Base-by-base conservation (phyloP, 306 rosid genomes). In the Dalbergia oliveri region DNA sequence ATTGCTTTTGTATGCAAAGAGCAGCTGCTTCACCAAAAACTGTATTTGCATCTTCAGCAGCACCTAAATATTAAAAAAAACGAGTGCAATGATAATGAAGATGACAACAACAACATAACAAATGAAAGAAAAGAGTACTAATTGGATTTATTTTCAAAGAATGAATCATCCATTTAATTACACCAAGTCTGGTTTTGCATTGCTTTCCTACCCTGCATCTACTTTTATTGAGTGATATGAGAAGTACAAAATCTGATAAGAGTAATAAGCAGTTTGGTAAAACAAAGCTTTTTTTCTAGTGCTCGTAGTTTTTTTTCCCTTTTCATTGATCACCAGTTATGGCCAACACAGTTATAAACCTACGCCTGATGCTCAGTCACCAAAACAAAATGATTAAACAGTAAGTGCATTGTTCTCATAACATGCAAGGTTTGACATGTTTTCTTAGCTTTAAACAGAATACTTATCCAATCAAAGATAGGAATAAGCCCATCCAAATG, bases 11-110 rank as follows among this genome's bases (percentile, higher is more conserved):
- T 79, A 96, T 79, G 81, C 91, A 84, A 79, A 87, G 89, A 84
- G 91, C 92, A 80, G 99, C 98, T 53, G 94, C 87, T 85, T 96
- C 99, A 83, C 98, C 97, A 79, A 91, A 96, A 86, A 96, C 90
- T 49, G 81, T 81, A 76, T 90, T 79, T 85, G 97, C 99, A 73
- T 96, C 99, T 83, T 96, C 99, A 57, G 99, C 98, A 79, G 91
- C 91, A 72, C 98, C 99, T 96, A 78, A 77, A 76, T 16, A 65
- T 80, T 51, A 10, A 78, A 64, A 26, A 26, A 79, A 84, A 76
- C 68, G 34, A 58, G 19, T 57, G 59, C 5, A 41, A 19, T 54
- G 21, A 44, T 35, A 18, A 50, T 74, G 31, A 26, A 26, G 50
- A 23, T 53, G 44, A 72, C 19, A 10, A 73, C 8, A 47, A 68